Evolutionary conservation across 305 asterid species (phyloP).

Genomic region (Petunia hybrid): DNA sequence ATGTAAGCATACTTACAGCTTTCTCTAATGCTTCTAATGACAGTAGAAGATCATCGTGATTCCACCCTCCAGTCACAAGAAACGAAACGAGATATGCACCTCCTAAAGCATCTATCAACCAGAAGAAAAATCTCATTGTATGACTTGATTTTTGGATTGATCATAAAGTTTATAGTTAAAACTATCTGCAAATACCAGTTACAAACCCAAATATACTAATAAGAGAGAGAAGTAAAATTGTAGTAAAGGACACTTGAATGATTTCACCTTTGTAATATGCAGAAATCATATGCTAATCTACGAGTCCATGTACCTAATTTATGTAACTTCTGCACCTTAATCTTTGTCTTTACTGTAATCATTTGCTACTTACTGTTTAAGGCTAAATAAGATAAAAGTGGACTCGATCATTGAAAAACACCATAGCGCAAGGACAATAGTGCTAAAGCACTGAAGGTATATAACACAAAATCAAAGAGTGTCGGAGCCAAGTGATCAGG

Average conservation of each 20-base stretch:
- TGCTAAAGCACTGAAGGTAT: background rate
- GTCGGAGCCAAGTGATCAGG: background rate
- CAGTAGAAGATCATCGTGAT: slow-evolving; percentile 68
- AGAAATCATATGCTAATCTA: too few species aligned
- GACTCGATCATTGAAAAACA: too few species aligned
- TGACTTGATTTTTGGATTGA: background rate
- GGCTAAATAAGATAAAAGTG: too few species aligned
- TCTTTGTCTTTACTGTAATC: too few species aligned
- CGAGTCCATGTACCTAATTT: too few species aligned
- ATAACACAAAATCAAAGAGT: background rate
- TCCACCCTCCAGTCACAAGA: slow-evolving; percentile 83
- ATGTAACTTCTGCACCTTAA: too few species aligned
- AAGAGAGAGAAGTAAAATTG: too few species aligned
- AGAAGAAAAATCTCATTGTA: slow-evolving; percentile 9
- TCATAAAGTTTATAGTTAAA: background rate
- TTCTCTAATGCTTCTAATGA: slow-evolving; percentile 86
- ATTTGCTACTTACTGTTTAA: too few species aligned
- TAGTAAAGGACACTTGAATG: too few species aligned
- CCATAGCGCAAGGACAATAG: background rate
- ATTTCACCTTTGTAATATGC: too few species aligned
- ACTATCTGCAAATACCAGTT: background rate
- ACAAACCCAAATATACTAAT: too few species aligned
- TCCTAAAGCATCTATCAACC: slow-evolving; percentile 76
- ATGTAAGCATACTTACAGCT: slow-evolving; percentile 60
- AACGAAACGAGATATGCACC: slow-evolving; percentile 82